Evolutionary conservation across 1,284 basidiomycete genomes (phyloP).

Genomic region (Cryptococcus sp.): DNA sequence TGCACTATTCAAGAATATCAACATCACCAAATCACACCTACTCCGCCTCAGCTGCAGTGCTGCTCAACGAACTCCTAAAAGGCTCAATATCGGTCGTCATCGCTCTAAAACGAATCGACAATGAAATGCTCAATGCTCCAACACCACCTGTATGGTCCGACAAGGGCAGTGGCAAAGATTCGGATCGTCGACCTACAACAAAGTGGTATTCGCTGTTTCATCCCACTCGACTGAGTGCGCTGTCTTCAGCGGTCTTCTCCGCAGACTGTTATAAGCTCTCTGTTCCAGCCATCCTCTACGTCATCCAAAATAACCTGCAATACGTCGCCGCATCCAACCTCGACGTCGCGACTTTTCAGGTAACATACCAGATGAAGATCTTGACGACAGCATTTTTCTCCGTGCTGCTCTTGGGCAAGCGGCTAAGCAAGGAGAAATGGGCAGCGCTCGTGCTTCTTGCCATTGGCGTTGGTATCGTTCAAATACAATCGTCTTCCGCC

Average conservation of each 20-base stretch:
- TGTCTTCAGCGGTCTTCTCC: constrained; percentile 61
- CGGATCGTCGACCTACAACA: constrained; percentile 4
- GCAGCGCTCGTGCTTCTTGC: constrained; percentile 79
- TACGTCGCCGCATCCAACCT: constrained; percentile 92
- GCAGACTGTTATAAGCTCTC: constrained; percentile 94
- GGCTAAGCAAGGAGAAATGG: constrained; percentile 76
- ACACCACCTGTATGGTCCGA: constrained; percentile 25
- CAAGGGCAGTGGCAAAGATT: constrained; percentile 19
- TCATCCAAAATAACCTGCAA: constrained; percentile 94
- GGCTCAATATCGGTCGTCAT: constrained; percentile 77
- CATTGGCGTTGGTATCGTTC: constrained; percentile 88
- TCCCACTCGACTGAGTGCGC: constrained; percentile 27
- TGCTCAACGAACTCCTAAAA: constrained; percentile 91
- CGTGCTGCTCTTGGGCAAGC: constrained; percentile 81
- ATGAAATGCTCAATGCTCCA: constrained; percentile 25
- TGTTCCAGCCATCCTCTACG: constrained; percentile 93
- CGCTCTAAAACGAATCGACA: constrained; percentile 57
- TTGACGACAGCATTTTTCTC: constrained; percentile 94
- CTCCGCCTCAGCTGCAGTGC: constrained; percentile 86
- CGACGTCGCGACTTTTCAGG: constrained; percentile 83
- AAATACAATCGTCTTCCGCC: constrained; percentile 64
- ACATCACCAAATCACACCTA: constrained; percentile 71
- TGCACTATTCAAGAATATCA: constrained; percentile 90
- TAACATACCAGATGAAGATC: constrained; percentile 97
- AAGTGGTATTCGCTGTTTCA: constrained; percentile 30